Percentiles rank a stretch among this genome's conserved stretches.
Conservation (phyloP, 176 grass and related monocot genomes). For the Pontederia paniculata region DNA sequence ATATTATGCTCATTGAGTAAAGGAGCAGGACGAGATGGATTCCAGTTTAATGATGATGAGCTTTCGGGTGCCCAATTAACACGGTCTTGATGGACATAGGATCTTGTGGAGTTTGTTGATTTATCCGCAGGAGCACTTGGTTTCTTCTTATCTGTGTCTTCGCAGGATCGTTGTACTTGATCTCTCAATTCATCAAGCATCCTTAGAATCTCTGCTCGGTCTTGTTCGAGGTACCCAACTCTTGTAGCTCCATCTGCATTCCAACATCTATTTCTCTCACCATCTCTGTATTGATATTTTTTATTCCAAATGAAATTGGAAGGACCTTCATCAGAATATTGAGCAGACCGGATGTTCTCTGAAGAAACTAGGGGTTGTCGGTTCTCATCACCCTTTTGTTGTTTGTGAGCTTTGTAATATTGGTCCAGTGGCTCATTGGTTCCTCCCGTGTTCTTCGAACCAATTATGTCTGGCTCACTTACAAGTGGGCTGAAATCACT, state of each 20-base stretch:
- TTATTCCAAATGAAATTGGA: slow-evolving; percentile 22
- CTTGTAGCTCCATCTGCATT: slow-evolving; percentile 42
- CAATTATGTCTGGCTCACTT: slow-evolving; percentile 3
- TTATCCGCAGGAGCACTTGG: slow-evolving; percentile 25
- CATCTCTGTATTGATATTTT: slow-evolving; percentile 21
- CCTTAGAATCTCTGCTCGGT: slow-evolving; percentile 54
- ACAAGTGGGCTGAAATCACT: not conserved
- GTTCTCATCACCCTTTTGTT: slow-evolving; percentile 14
- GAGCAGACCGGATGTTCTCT: slow-evolving; percentile 10
- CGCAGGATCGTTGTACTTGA: slow-evolving; percentile 77
- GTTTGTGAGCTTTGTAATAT: no score
- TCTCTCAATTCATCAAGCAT: slow-evolving; percentile 96
- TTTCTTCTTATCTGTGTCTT: slow-evolving; percentile 34
- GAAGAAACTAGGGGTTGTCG: slow-evolving; percentile 14
- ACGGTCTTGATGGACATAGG: slow-evolving; percentile 22
- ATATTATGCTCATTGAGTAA: slow-evolving; percentile 30
- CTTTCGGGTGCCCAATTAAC: slow-evolving; percentile 29
- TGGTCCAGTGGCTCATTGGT: slow-evolving; percentile 3
- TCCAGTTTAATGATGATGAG: slow-evolving; percentile 32
- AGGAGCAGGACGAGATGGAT: slow-evolving; percentile 27
- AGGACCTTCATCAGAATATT: slow-evolving; percentile 25
- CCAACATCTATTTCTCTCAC: slow-evolving; percentile 17
- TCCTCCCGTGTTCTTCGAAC: slow-evolving; percentile 17
- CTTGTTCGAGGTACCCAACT: slow-evolving; percentile 81
- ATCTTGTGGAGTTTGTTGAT: slow-evolving; percentile 26